Evolutionary conservation across 495 filamentous ascomycete genomes (phyloP).

Genomic region (Elasticomyces elasticus): DNA sequence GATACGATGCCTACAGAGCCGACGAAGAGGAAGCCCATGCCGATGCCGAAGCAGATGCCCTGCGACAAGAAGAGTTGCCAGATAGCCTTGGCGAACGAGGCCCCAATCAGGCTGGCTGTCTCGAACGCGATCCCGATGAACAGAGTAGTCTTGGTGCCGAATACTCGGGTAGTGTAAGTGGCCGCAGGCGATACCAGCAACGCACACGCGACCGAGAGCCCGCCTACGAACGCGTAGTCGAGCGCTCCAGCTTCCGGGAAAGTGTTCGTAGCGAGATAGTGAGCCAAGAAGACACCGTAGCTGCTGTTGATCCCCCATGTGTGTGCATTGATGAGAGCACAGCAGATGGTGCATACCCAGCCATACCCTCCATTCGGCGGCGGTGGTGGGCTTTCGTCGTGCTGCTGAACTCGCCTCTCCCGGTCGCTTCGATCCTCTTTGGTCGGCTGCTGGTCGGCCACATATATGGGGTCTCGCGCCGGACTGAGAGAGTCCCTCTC

Average conservation of each 20-base stretch:
- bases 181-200: conserved; percentile 42
- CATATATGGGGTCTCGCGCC: no score
- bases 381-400: conserved; percentile 6
- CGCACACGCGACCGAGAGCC: conserved; percentile 39
- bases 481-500: no score
- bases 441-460: background rate
- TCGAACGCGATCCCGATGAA: conserved; percentile 37
- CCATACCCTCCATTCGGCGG: conserved; percentile 45
- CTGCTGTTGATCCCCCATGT: conserved; percentile 38
- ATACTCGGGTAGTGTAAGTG: conserved; percentile 32
- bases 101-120: conserved; percentile 35
- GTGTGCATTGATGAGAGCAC: conserved; percentile 34
- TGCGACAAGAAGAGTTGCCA: conserved; percentile 61
- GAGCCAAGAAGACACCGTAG: conserved; percentile 43
- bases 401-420: no score
- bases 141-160: conserved; percentile 33
- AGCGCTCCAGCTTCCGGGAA: conserved; percentile 38
- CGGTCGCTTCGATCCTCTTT: no score
- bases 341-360: conserved; percentile 35
- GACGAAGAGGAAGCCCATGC: conserved; percentile 66
- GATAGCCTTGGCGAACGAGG: conserved; percentile 37
- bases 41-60: conserved; percentile 62
- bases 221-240: conserved; percentile 46
- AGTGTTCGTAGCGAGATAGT: conserved; percentile 38
- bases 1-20: conserved; percentile 59